Evolutionary conservation across 2,329 filamentous ascomycete species (phyloP), one percentile per base, ranked within the genome.

Genomic region (Didymella pomorum): DNA sequence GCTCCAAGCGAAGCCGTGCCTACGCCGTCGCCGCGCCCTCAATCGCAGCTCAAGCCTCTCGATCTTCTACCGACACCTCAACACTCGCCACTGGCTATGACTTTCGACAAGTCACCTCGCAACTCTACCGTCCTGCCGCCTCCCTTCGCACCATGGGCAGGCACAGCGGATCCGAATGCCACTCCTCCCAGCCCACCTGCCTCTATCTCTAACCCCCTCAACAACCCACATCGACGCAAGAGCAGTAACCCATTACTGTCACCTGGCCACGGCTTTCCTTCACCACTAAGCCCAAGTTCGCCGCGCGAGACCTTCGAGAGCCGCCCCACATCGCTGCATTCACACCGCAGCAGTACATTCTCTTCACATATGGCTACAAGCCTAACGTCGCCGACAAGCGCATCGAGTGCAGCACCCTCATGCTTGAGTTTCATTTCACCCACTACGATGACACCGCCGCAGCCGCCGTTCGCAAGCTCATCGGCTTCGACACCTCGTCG

Each of bases 111-210:
- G 16, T 50, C 56, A 18, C 25, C 57, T n/a, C 35, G 35, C 26
- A 49, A 63, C 45, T 64, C 63, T 33, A 33, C 57, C 20, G 46
- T 57, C 16, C 59, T 69, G 14, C 67, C 67, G 26, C 61, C 64
- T 8, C 67, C 67, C 10, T 70, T 70, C 29, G 67, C 67, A 21
- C 67, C 67, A 2, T 70, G 67, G 67, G 54, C 67, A 45, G 60
- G 60, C 28, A 28, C 56, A 47, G 31, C 49, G 8, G 45, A 58
- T 14, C 12, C 39, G 7, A 53, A 29, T 20, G 29, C 37, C 18
- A 52, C 43, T 3, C 67, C 67, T 8, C 67, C 66, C 44, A 70
- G 63, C 20, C 67, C 67, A 16, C 63, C 66, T 20, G 52, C 56
- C 3, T 62, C 64, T 44, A 37, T 49, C 44, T 25, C 50, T 47